A percentile compares a stretch with the other conserved stretches of the same genome.
Conservation (phyloP, 2,329 filamentous ascomycete genomes). For the Tolypocladium ophioglossoides region DNA sequence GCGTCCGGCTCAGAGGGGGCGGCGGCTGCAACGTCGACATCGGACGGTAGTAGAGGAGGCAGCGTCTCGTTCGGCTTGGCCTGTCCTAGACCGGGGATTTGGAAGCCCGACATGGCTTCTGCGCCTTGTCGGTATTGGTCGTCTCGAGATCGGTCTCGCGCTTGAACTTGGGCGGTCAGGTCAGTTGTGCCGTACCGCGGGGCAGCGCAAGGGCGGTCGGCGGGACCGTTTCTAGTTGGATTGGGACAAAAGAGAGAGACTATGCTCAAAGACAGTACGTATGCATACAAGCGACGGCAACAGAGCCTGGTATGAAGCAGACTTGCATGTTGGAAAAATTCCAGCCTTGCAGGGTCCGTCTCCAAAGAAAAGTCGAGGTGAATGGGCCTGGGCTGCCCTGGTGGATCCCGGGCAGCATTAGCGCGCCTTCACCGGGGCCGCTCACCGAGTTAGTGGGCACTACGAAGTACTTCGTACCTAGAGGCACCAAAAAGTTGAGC, state of each 20-base stretch:
- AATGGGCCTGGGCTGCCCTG: constrained; percentile 9
- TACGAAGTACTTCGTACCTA: no score
- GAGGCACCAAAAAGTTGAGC: constrained; percentile 19
- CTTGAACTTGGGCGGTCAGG: background rate
- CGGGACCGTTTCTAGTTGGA: background rate
- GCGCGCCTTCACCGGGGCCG: background rate
- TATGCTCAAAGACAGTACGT: background rate
- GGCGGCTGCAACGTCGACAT: constrained; percentile 18
- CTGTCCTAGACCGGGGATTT: constrained; percentile 32
- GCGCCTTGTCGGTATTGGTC: background rate
- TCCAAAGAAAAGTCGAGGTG: constrained; percentile 22
- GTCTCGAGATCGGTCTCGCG: background rate
- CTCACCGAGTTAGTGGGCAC: background rate
- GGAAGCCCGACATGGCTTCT: constrained; percentile 27
- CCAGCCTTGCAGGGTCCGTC: background rate
- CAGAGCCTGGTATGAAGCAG: background rate
- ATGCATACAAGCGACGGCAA: background rate
- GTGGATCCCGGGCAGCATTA: constrained; percentile 6
- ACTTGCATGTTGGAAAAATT: background rate
- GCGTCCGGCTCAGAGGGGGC: constrained; percentile 10
- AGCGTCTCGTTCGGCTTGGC: constrained; percentile 31
- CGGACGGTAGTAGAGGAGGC: constrained; percentile 23
- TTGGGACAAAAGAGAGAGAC: background rate
- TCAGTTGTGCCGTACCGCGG: background rate
- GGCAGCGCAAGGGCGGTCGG: background rate